These are phyloP conservation scores for Penicillium mononematosum DNA, from an alignment of 495 filamentous ascomycete genomes.

Conservation along the genomic window DNA sequence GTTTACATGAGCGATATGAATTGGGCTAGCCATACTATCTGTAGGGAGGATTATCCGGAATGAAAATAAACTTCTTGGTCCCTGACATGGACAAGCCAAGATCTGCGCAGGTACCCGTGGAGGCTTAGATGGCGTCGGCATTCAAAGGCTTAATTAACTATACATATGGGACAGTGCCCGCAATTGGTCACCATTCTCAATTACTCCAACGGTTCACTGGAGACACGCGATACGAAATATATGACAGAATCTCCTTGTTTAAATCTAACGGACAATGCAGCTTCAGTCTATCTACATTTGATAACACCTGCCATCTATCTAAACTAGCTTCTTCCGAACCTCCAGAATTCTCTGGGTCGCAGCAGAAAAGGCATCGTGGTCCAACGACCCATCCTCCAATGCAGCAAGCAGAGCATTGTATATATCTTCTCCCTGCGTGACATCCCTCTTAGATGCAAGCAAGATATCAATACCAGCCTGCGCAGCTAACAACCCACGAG, in stretches of 20 bases:
- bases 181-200: too few relatives aligned
- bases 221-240: too few relatives aligned
- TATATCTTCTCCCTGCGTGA: conserved; percentile 31
- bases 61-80: neutral
- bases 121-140: neutral
- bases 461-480: conserved; percentile 36
- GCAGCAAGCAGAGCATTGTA: conserved; percentile 27
- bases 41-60: too few relatives aligned
- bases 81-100: neutral
- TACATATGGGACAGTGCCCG: neutral
- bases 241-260: neutral
- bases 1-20: too few relatives aligned
- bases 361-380: conserved; percentile 14
- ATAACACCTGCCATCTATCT: neutral
- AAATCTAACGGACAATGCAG: neutral
- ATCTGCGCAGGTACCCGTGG: neutral
- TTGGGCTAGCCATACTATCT: too few relatives aligned
- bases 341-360: conserved; percentile 26
- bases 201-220: too few relatives aligned
- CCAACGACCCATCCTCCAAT: conserved; percentile 22
- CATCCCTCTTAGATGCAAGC: conserved; percentile 31
- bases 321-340: conserved; percentile 22
- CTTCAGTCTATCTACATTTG: neutral
- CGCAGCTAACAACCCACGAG: conserved; percentile 28
- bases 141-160: neutral